These are phyloP conservation scores for Aureobasidium vineae DNA, from an alignment of 2,329 filamentous ascomycete genomes.

Conservation along the genomic window DNA sequence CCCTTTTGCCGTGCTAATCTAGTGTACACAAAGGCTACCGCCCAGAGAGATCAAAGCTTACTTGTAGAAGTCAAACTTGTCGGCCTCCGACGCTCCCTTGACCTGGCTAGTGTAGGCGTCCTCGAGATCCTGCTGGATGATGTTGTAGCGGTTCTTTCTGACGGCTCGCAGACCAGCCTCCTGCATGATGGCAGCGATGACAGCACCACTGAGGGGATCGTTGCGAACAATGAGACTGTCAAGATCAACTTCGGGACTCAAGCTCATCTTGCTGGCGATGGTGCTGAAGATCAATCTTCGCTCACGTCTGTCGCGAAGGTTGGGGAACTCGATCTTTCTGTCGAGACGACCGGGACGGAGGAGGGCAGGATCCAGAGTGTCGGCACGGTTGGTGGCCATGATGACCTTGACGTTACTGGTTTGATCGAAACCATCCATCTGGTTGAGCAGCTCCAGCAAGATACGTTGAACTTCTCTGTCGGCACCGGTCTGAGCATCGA, in stretches of 20 bases:
- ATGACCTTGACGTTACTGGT: slow-evolving; percentile 99
- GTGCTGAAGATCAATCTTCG: slow-evolving; percentile 94
- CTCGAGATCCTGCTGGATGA: slow-evolving; percentile 94
- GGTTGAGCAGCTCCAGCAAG: slow-evolving; percentile 92
- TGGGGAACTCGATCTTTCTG: slow-evolving; percentile 99
- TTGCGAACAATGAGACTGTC: slow-evolving; percentile 96
- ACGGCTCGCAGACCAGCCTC: slow-evolving; percentile 93
- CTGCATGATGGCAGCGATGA: slow-evolving; percentile 99
- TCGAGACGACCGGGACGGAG: slow-evolving; percentile 93
- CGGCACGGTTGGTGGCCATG: slow-evolving; percentile 98
- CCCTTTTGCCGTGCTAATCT: slow-evolving; percentile 7
- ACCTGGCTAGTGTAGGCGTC: slow-evolving; percentile 97
- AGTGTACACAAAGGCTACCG: background rate
- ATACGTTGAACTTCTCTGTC: slow-evolving; percentile 99
- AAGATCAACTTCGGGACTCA: slow-evolving; percentile 93
- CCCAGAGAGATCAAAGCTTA: slow-evolving; percentile 41
- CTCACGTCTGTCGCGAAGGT: slow-evolving; percentile 87
- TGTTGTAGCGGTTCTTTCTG: slow-evolving; percentile 98
- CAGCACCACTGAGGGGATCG: slow-evolving; percentile 88
- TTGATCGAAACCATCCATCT: slow-evolving; percentile 99
- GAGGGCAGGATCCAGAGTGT: slow-evolving; percentile 92
- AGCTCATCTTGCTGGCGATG: slow-evolving; percentile 96
- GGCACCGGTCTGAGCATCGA: slow-evolving; percentile 96
- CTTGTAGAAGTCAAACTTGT: slow-evolving; percentile 90
- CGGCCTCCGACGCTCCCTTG: slow-evolving; percentile 71